Base-by-base conservation (phyloP, 2,329 filamentous ascomycete genomes). In the Tolypocladium guangdongense region DNA sequence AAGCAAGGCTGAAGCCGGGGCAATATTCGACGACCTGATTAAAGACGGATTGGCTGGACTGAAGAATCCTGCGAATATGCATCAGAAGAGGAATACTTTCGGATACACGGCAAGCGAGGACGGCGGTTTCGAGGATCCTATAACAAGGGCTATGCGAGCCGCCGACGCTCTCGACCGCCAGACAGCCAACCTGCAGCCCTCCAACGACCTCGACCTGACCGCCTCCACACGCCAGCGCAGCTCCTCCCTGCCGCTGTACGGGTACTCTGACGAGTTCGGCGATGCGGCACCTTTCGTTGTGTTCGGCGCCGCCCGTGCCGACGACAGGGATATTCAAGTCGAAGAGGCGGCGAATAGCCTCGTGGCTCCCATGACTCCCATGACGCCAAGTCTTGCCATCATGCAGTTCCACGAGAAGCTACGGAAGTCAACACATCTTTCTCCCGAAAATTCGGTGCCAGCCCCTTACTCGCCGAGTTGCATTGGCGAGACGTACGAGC, bases 101-200 rank as follows among this genome's bases (percentile, higher is more conserved):
- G 51, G 45, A 37, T 33, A 38, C 49, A 37, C 32, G 22, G 45
- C 18, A 38, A 49, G 8, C 43, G 43, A 47, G 4, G 18, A 30
- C 41, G 54, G 59, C n/a, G 56, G 59, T 36, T 53, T 60, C n/a
- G 66, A 72, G 41, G 78, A 82, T 59, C 78, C 78, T 46, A 76
- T 74, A 54, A 74, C 71, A 24, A 72, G 68, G 59, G 79, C 80
- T 37, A 83, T 83, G 78, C 72, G 76, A 59, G 79, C 78, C 18
- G 81, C 80, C 8, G 80, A 83, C 53, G 76, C 74, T 2, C 70
- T 84, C 38, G 77, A 84, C 59, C 71, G 71, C 52, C 69, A 79
- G 57, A 83, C 80, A 0, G 78, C 75, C 49, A 75, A 68, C 24
- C 64, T 83, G n/a, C 78, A 83, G 56, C 70, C 72, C 0, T 69